Evolutionary conservation across 192 early-diverging fungal genomes (phyloP).

Genomic region (Allomyces javanicus): DNA sequence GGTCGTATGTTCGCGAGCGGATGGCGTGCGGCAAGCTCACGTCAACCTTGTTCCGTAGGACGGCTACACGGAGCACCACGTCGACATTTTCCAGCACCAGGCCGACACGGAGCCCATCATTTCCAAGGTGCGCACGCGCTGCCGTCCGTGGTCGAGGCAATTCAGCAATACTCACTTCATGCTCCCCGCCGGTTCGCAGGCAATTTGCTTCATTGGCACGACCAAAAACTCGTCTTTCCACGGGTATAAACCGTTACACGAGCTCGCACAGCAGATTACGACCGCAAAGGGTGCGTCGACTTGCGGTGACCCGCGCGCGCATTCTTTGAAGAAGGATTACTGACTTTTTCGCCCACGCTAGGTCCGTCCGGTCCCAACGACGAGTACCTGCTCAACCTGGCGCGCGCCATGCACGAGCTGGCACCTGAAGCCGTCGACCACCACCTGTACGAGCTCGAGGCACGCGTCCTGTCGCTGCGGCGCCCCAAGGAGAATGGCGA

Average conservation of each 20-base stretch:
- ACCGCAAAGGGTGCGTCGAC: slow-evolving; percentile 22
- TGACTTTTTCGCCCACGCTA: slow-evolving; percentile 1
- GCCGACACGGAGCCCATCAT: slow-evolving; percentile 18
- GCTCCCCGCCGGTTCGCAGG: neutral
- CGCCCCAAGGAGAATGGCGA: no score
- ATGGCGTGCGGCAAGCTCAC: neutral
- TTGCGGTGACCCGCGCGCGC: neutral
- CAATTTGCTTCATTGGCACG: slow-evolving; percentile 44
- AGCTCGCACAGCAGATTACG: slow-evolving; percentile 45
- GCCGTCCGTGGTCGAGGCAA: neutral
- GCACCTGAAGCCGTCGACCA: slow-evolving; percentile 27
- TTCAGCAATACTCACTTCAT: neutral
- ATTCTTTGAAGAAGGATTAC: slow-evolving; percentile 1
- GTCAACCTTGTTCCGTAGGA: slow-evolving; percentile 18
- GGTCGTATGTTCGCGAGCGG: neutral
- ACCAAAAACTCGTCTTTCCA: slow-evolving; percentile 58
- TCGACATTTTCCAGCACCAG: slow-evolving; percentile 32
- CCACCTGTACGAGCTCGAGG: slow-evolving; percentile 38
- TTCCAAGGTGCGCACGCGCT: slow-evolving; percentile 19
- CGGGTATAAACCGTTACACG: slow-evolving; percentile 36
- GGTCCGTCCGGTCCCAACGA: slow-evolving; percentile 49
- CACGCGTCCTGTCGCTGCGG: slow-evolving; percentile 11
- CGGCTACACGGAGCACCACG: slow-evolving; percentile 50
- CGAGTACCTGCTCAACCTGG: slow-evolving; percentile 49
- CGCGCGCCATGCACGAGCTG: slow-evolving; percentile 30